Conservation (phyloP, 176 grass and related monocot species). For the Microstegium vimineum region DNA sequence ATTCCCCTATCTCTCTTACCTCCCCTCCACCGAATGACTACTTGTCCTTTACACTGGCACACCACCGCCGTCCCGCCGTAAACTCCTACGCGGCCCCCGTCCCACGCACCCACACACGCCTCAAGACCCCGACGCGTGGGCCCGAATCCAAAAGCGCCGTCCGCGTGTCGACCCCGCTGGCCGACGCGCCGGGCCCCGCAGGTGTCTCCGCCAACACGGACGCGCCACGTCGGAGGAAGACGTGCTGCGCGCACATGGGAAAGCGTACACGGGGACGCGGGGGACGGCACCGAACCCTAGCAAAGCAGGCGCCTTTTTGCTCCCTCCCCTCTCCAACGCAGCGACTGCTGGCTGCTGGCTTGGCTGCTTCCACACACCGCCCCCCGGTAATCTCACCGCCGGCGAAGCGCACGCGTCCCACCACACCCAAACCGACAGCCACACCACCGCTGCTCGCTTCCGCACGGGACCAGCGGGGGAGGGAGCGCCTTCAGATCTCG, state of each 20-base stretch:
- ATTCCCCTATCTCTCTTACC: not conserved
- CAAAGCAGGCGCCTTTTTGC: conserved; percentile 18
- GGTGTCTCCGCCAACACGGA: not conserved
- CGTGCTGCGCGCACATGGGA: not conserved
- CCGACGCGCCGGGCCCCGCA: not conserved
- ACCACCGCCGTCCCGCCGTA: not conserved
- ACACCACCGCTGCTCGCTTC: not conserved
- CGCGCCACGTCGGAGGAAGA: conserved; percentile 5
- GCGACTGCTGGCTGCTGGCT: not conserved
- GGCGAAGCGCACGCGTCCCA: conserved; percentile 10
- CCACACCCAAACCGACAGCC: not conserved
- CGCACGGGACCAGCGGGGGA: not conserved
- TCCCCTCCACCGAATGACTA: conserved; percentile 26
- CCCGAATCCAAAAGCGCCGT: rapidly evolving
- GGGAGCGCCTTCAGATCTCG: conserved; percentile 18
- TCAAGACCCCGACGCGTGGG: not conserved
- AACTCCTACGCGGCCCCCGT: not conserved
- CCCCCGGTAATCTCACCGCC: conserved; percentile 46
- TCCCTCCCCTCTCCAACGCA: not conserved
- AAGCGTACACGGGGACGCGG: not conserved
- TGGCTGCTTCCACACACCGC: conserved; percentile 34
- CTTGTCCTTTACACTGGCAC: conserved; percentile 28
- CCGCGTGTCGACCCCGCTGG: not conserved
- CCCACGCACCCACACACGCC: not conserved
- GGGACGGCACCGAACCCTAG: conserved; percentile 33